phyloP scores from a whole-genome alignment of 2,329 filamentous ascomycete genomes.

The Paraconiothyrium sp. region DNA sequence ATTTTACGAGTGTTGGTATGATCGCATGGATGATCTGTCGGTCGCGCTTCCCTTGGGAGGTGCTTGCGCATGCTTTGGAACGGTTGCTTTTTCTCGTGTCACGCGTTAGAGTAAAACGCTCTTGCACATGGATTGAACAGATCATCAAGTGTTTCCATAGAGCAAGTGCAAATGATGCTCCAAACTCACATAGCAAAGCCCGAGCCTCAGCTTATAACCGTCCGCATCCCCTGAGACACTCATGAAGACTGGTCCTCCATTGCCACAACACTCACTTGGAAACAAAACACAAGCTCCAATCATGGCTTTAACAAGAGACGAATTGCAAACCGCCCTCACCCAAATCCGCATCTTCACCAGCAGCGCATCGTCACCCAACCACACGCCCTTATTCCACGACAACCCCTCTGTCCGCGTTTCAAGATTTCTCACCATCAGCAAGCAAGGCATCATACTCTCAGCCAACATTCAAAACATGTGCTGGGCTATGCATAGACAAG shows the following conservation, averaged over 20 bases:
- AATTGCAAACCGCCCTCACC: background rate
- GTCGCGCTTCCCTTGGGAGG: too few relatives aligned
- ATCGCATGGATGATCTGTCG: background rate
- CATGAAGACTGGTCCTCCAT: too few relatives aligned
- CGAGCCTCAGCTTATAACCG: too few relatives aligned
- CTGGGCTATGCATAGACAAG: too few relatives aligned
- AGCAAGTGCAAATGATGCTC: background rate
- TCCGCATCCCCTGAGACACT: too few relatives aligned
- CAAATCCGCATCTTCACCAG: conserved; percentile 6
- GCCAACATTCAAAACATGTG: too few relatives aligned
- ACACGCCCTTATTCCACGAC: too few relatives aligned
- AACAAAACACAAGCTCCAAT: background rate
- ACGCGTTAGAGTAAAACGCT: background rate
- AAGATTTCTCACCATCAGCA: too few relatives aligned
- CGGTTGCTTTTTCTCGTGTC: background rate
- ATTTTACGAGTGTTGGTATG: background rate
- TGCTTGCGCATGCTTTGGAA: background rate
- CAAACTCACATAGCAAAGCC: background rate
- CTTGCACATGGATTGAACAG: too few relatives aligned
- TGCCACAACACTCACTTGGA: too few relatives aligned
- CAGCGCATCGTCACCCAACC: background rate
- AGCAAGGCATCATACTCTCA: too few relatives aligned
- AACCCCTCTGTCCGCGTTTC: too few relatives aligned
- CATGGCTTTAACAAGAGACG: background rate
- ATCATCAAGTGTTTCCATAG: background rate